A percentile compares a stretch with the other conserved stretches of the same genome.
Conservation (phyloP, 176 grass and related monocot genomes). For the Aegilops sharonensis region DNA sequence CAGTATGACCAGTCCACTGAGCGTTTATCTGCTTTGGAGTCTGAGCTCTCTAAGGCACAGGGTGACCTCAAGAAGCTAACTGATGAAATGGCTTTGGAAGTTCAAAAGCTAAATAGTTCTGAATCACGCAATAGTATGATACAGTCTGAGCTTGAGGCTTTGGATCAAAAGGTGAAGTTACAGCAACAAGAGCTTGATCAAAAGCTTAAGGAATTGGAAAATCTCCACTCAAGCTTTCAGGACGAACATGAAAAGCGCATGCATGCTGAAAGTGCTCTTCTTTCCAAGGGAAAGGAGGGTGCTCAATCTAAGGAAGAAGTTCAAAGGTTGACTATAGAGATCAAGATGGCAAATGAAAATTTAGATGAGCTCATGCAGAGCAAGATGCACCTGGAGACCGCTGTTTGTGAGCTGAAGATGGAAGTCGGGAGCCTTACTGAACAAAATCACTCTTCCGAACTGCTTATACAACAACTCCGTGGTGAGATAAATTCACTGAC, state of each 20-base stretch:
- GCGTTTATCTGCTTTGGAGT: slow-evolving; percentile 54
- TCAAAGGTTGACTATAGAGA: slow-evolving; percentile 50
- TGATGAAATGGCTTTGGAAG: slow-evolving; percentile 66
- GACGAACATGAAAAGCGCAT: slow-evolving; percentile 50
- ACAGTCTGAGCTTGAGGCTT: slow-evolving; percentile 51
- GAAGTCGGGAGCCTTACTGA: slow-evolving; percentile 56
- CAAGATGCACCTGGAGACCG: slow-evolving; percentile 51
- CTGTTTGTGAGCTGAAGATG: slow-evolving; percentile 61
- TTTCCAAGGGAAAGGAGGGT: slow-evolving; percentile 40
- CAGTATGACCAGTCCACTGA: slow-evolving; percentile 62
- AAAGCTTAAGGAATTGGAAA: slow-evolving; percentile 59
- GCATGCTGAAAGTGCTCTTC: slow-evolving; percentile 55
- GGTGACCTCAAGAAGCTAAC: slow-evolving; percentile 62
- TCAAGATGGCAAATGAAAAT: slow-evolving; percentile 47
- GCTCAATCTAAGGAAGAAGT: slow-evolving; percentile 51
- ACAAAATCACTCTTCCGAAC: slow-evolving; percentile 56
- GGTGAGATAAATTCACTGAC: slow-evolving; percentile 40
- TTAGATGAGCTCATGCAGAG: slow-evolving; percentile 43
- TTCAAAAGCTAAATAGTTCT: slow-evolving; percentile 55
- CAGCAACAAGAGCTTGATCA: slow-evolving; percentile 66
- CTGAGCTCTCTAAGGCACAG: slow-evolving; percentile 57
- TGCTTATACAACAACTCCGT: slow-evolving; percentile 49
- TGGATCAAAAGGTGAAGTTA: slow-evolving; percentile 58
- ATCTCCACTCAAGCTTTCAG: slow-evolving; percentile 47
- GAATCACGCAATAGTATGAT: slow-evolving; percentile 65